Percentiles rank a stretch among this genome's conserved stretches.
Evolutionary conservation across 257 asterid genomes (phyloP).

Genomic region (Linaria vulgaris): DNA sequence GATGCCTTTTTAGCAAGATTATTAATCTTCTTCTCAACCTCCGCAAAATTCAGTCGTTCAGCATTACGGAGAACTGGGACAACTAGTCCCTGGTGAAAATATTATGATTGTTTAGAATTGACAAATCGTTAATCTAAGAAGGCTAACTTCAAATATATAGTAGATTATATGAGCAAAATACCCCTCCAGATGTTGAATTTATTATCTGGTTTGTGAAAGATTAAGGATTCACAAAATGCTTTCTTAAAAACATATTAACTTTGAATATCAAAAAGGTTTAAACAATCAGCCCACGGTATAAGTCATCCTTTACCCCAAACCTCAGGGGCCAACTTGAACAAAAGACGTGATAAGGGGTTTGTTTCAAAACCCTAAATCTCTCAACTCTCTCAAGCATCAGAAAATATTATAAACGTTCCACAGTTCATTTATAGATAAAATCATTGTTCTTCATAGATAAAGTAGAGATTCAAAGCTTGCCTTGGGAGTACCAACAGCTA

Average conservation of each 20-base stretch:
- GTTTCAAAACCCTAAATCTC: background rate
- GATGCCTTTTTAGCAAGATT: constrained; percentile 86
- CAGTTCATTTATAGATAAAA: constrained; percentile 15
- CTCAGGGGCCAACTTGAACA: constrained; percentile 8
- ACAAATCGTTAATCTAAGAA: background rate
- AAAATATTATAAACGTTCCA: background rate
- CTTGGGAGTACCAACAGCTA: constrained; percentile 99
- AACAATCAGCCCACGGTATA: background rate
- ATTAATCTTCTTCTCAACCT: constrained; percentile 89
- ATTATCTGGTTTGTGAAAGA: constrained; percentile 7
- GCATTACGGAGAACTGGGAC: constrained; percentile 95
- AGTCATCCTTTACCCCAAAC: constrained; percentile 7
- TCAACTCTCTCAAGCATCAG: background rate
- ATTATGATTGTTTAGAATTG: constrained; percentile 20
- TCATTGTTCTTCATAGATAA: constrained; percentile 6
- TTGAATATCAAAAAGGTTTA: background rate
- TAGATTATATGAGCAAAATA: background rate
- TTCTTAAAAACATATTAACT: constrained; percentile 4
- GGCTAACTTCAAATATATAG: background rate
- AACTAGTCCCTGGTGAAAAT: constrained; percentile 77
- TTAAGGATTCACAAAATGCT: background rate
- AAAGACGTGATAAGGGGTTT: constrained; percentile 2
- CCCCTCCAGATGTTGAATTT: background rate
- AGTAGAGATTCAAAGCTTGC: constrained; percentile 38
- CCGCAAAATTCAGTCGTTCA: constrained; percentile 89